Evolutionary conservation across 768 basidiomycete genomes (phyloP), one percentile per base, ranked within the genome.

Genomic region (Cystofilobasidium capitatum): DNA sequence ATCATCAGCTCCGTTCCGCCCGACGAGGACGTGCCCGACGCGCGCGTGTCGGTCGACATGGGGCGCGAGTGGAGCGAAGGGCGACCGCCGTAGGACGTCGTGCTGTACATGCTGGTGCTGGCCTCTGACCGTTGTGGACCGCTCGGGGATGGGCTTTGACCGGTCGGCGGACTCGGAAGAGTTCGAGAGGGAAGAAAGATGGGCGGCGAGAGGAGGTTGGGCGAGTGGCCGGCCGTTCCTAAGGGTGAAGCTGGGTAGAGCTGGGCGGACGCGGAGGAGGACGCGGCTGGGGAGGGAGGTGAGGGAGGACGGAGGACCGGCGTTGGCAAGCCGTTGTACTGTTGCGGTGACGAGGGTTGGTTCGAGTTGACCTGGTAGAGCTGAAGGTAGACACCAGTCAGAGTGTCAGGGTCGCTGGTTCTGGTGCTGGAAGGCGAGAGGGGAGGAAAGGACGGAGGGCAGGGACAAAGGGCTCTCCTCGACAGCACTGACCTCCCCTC

Each of bases 1-100:
- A 96, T 82, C 70, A 97, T 81, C 55, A 98, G 82, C 70, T 92
- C 89, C 72, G 96, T 91, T 20, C 61, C 66, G 57, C 44, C 37
- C 14, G 33, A n/a, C 5, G 36, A 44, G 26, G 39, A 20, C 16
- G 40, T 42, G 5, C 37, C 59, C n/a, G 22, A 20, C 17, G 40
- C 26, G 42, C 37, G 26, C 29, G 59, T 40, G 59, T 61, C 59
- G 42, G 17, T 29, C 42, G 39, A 61, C 9, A 31, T 13, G 22
- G 40, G 59, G 24, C 26, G 39, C 42, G 39, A 61, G 37, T 29
- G 37, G 3, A 26, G 40, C 40, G 39, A 42, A 4, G 22, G 59
- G 6, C 6, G 35, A 20, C 22, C n/a, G 35, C 12, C 40, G 40
- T 45, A 26, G 20, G 40, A 40, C 40, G 37, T 26, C 16, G 9